These are phyloP conservation scores for Oryza punctata DNA, from an alignment of 176 grass and related monocot genomes.

Conservation along the genomic window DNA sequence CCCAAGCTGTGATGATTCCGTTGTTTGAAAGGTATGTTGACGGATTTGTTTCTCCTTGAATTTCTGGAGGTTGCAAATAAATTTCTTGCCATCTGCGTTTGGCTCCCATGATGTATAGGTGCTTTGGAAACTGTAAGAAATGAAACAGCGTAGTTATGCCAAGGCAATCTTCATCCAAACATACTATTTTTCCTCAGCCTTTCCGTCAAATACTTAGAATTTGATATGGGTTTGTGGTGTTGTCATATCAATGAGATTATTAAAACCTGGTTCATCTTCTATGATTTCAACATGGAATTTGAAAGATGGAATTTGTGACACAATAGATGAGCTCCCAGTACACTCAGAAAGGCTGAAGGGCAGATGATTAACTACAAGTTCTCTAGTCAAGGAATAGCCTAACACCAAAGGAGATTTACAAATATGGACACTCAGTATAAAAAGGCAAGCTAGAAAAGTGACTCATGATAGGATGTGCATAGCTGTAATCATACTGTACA, in stretches of 20 bases:
- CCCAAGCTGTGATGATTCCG: conserved; percentile 7
- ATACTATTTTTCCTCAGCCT: neutral
- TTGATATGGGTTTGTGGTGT: neutral
- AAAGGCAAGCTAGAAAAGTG: neutral
- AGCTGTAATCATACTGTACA: neutral
- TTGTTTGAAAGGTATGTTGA: neutral
- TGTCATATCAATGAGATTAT: conserved; percentile 4
- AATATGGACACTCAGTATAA: neutral
- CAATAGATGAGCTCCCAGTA: neutral
- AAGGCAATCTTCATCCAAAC: neutral
- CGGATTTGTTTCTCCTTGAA: conserved; percentile 45
- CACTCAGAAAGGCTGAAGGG: neutral
- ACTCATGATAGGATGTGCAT: neutral
- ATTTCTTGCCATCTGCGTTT: conserved; percentile 37
- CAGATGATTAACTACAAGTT: neutral
- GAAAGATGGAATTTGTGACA: neutral
- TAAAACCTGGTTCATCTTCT: neutral
- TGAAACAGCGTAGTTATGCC: neutral
- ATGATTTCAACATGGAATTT: neutral
- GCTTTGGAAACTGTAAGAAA: conserved; percentile 61
- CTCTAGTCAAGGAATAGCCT: neutral
- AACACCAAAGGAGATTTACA: neutral
- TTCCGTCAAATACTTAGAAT: neutral
- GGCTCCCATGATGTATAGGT: conserved; percentile 67
- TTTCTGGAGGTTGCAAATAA: conserved; percentile 53